Evolutionary conservation across 202 grass and related monocot species (phyloP).

Genomic region (Miscanthus sacchariflorus): DNA sequence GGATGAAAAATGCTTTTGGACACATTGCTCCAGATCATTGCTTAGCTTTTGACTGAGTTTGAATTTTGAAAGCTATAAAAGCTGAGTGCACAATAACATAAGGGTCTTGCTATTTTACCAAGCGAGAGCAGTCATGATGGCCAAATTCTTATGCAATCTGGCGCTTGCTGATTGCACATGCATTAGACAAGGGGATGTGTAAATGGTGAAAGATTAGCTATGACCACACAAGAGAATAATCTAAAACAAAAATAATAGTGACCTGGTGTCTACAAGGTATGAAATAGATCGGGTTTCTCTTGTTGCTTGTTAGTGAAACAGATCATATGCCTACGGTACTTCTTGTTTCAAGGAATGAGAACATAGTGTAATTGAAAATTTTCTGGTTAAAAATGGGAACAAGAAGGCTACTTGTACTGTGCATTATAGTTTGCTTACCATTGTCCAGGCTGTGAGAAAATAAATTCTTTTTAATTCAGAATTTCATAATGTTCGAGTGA

Average conservation of each 20-base stretch:
- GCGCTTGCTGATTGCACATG: not conserved
- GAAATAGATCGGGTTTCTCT: not conserved
- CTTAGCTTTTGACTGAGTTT: slow-evolving; percentile 18
- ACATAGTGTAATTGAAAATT: slow-evolving; percentile 3
- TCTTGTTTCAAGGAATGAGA: not conserved
- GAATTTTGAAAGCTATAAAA: not conserved
- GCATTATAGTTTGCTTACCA: slow-evolving; percentile 1
- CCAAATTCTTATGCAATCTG: not conserved
- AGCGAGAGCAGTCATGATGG: not conserved
- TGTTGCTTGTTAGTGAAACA: not conserved
- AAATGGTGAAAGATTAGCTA: slow-evolving; percentile 4
- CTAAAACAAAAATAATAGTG: slow-evolving; percentile 7
- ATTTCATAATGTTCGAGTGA: not conserved
- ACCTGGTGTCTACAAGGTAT: not conserved
- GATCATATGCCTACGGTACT: not conserved
- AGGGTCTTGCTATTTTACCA: slow-evolving; percentile 3
- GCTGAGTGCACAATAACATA: not conserved
- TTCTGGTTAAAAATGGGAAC: not conserved
- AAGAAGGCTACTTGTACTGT: not conserved
- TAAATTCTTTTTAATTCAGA: not conserved
- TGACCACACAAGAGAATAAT: slow-evolving; percentile 7
- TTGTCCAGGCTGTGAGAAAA: slow-evolving; percentile 11
- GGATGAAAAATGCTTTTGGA: slow-evolving; percentile 40
- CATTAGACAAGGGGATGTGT: not conserved
- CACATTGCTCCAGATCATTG: not conserved